phyloP scores from a whole-genome alignment of 192 early-diverging fungal genomes.

The Coemansia sp. region DNA sequence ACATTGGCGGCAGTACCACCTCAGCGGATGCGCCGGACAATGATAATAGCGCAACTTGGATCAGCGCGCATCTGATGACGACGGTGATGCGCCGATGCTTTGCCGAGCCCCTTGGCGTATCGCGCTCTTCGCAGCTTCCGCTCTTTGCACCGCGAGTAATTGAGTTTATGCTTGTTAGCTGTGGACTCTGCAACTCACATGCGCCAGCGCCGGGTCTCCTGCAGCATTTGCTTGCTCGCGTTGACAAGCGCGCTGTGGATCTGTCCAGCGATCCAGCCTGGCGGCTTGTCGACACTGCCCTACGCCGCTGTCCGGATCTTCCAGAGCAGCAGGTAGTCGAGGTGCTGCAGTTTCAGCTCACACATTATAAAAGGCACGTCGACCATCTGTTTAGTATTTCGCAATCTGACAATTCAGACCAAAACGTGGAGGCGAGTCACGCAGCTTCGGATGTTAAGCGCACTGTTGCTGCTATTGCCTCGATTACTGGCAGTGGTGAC shows the following conservation, averaged over 20 bases:
- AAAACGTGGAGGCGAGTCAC: not conserved
- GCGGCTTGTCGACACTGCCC: constrained; percentile 33
- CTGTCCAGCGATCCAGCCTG: constrained; percentile 37
- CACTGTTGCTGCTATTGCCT: constrained; percentile 30
- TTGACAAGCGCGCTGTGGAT: constrained; percentile 21
- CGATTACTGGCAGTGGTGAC: constrained; percentile 30
- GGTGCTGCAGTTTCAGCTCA: constrained; percentile 42
- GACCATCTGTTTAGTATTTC: constrained; percentile 30
- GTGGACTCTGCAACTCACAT: constrained; percentile 50
- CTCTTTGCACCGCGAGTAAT: constrained; percentile 51
- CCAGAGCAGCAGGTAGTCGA: constrained; percentile 45
- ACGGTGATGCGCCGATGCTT: constrained; percentile 57
- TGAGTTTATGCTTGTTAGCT: constrained; percentile 51
- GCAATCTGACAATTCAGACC: not conserved
- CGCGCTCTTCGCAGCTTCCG: constrained; percentile 48
- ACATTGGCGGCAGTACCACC: constrained; percentile 27
- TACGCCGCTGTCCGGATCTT: constrained; percentile 47
- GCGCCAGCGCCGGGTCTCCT: constrained; percentile 50
- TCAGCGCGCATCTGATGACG: constrained; percentile 53
- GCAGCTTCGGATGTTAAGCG: constrained; percentile 27
- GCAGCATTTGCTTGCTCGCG: constrained; percentile 47
- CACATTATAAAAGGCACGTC: constrained; percentile 22
- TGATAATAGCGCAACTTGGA: constrained; percentile 32
- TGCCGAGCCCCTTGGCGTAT: constrained; percentile 51
- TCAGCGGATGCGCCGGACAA: constrained; percentile 2